These are phyloP conservation scores for Ajuga chamaepitys DNA, from an alignment of 257 asterid species.

Conservation along the genomic window DNA sequence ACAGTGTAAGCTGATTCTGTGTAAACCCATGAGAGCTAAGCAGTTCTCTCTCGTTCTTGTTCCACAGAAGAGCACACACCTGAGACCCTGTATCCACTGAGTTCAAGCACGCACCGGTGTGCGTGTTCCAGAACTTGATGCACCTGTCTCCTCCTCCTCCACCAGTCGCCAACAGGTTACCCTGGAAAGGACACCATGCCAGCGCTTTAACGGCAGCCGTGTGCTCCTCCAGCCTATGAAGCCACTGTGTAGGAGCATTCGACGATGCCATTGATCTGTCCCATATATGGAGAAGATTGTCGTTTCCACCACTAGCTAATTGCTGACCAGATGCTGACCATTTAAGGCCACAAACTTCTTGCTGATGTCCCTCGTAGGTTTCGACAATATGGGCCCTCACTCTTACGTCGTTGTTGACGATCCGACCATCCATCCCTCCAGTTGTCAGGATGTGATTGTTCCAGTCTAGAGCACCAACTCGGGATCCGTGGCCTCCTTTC, in stretches of 20 bases:
- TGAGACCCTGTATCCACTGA: slow-evolving; percentile 83
- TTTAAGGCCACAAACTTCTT: slow-evolving; percentile 78
- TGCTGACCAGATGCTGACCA: slow-evolving; percentile 90
- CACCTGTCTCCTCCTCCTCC: slow-evolving; percentile 71
- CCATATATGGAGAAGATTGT: slow-evolving; percentile 78
- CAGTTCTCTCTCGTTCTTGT: slow-evolving; percentile 72
- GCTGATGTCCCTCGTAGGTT: slow-evolving; percentile 59
- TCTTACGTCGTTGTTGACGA: slow-evolving; percentile 67
- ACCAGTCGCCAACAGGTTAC: slow-evolving; percentile 66
- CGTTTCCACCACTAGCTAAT: slow-evolving; percentile 79
- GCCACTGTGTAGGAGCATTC: slow-evolving; percentile 50
- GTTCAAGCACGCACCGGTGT: slow-evolving; percentile 81
- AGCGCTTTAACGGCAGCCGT: slow-evolving; percentile 82
- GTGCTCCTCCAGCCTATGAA: slow-evolving; percentile 77
- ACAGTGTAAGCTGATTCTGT: slow-evolving; percentile 47
- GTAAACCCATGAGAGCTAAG: slow-evolving; percentile 66
- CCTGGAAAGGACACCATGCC: slow-evolving; percentile 90
- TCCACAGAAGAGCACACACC: slow-evolving; percentile 88
- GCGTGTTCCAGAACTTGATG: slow-evolving; percentile 80
- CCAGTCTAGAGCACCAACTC: slow-evolving; percentile 77
- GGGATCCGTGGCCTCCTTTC: slow-evolving; percentile 53
- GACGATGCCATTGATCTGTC: slow-evolving; percentile 62
- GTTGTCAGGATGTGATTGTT: slow-evolving; percentile 63
- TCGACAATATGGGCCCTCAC: slow-evolving; percentile 52
- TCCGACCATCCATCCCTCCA: slow-evolving; percentile 79